Evolutionary conservation across 1,284 basidiomycete genomes (phyloP).

Genomic region (Xerocomus amazonicus): DNA sequence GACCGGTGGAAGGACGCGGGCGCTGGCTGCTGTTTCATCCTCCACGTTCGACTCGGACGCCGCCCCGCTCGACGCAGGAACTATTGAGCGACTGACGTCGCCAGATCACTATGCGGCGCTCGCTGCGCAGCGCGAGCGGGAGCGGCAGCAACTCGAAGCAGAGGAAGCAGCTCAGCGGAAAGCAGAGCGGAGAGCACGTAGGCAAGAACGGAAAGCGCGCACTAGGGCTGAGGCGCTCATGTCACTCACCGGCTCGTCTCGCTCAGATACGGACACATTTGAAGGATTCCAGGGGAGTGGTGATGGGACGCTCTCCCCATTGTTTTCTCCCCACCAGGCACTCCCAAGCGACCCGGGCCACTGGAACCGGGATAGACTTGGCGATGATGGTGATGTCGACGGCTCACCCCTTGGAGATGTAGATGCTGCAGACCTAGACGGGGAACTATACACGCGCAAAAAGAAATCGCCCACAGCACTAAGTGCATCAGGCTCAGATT

Average conservation of each 20-base stretch:
- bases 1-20: conserved; percentile 12
- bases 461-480: conserved; percentile 31
- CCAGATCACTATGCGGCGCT: conserved; percentile 30
- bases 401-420: conserved; percentile 38
- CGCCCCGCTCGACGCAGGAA: conserved; percentile 52
- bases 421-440: conserved; percentile 60
- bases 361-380: neutral
- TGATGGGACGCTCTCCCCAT: neutral
- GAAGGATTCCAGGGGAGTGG: conserved; percentile 60
- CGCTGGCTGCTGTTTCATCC: conserved; percentile 37
- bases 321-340: neutral
- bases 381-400: neutral
- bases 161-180: conserved; percentile 42
- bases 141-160: conserved; percentile 31
- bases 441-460: conserved; percentile 46
- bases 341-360: neutral
- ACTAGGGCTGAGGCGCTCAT: conserved; percentile 40
- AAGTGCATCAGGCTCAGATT: conserved; percentile 48
- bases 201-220: conserved; percentile 46
- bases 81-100: conserved; percentile 47
- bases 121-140: conserved; percentile 35
- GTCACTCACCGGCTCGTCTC: conserved; percentile 33
- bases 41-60: conserved; percentile 66
- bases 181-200: conserved; percentile 44
- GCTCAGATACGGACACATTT: conserved; percentile 38